A percentile compares a stretch with the other conserved stretches of the same genome.
Evolutionary conservation across 495 filamentous ascomycete species (phyloP).

Genomic region (Penicillium crystallinum): DNA sequence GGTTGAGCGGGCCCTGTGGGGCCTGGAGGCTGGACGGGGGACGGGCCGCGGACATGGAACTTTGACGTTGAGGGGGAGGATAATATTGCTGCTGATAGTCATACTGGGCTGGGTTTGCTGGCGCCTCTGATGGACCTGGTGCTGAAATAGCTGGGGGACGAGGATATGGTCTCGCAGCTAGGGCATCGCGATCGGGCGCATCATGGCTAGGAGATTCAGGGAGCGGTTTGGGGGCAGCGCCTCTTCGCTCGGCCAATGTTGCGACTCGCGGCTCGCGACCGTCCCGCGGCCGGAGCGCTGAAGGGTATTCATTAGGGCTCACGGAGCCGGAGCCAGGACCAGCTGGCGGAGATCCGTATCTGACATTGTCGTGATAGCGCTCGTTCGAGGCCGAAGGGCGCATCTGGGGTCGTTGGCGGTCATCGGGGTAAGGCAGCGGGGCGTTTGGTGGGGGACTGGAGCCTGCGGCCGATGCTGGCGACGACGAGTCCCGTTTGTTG

Average conservation of each 20-base stretch:
- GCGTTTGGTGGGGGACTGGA: slow-evolving; percentile 25
- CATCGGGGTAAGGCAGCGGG: slow-evolving; percentile 72
- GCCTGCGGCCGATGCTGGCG: slow-evolving; percentile 26
- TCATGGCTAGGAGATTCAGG: slow-evolving; percentile 71
- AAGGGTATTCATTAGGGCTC: slow-evolving; percentile 39
- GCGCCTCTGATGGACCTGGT: slow-evolving; percentile 3
- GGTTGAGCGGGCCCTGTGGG: slow-evolving; percentile 53
- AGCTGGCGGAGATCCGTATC: slow-evolving; percentile 31
- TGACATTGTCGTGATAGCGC: slow-evolving; percentile 31
- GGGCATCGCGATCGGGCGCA: slow-evolving; percentile 61
- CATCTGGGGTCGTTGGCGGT: slow-evolving; percentile 50
- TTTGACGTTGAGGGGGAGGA: slow-evolving; percentile 45
- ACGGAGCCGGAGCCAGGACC: slow-evolving; percentile 27
- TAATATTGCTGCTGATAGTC: slow-evolving; percentile 65
- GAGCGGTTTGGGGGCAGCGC: slow-evolving; percentile 64
- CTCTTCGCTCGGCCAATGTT: slow-evolving; percentile 66
- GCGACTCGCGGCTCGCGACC: slow-evolving; percentile 39
- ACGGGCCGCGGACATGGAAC: slow-evolving; percentile 24
- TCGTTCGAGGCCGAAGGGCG: slow-evolving; percentile 28
- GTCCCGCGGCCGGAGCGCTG: slow-evolving; percentile 44
- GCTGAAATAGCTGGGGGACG: slow-evolving; percentile 22
- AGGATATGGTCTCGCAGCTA: slow-evolving; percentile 48
- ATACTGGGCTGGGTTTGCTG: slow-evolving; percentile 37
- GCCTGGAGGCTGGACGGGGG: slow-evolving; percentile 33
- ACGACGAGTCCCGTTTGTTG: slow-evolving; percentile 57